phyloP scores from a whole-genome alignment of 495 filamentous ascomycete species.

The Penicillium simplicissimum region DNA sequence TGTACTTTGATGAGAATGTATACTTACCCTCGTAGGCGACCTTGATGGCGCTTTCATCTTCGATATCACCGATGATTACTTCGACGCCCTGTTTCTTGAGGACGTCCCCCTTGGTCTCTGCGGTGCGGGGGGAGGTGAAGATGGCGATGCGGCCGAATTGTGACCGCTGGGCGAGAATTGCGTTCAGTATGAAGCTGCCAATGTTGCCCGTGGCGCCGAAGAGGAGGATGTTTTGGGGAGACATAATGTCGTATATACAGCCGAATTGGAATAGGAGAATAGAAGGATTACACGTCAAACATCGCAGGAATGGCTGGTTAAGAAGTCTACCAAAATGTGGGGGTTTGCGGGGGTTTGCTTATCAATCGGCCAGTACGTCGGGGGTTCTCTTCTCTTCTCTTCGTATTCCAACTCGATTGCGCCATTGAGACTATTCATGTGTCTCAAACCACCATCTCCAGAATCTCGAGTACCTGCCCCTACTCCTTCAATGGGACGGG shows the following conservation, averaged over 20 bases:
- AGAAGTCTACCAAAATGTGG: conserved; percentile 2
- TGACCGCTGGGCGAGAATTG: conserved; percentile 54
- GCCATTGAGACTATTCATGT: neutral
- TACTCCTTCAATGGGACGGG: conserved; percentile 50
- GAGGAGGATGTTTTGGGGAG: conserved; percentile 56
- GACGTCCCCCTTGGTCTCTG: conserved; percentile 36
- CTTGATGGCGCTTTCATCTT: conserved; percentile 50
- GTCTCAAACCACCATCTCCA: conserved; percentile 46
- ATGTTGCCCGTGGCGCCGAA: conserved; percentile 72
- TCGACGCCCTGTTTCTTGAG: conserved; percentile 51
- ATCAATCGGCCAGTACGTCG: conserved; percentile 16
- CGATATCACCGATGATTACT: conserved; percentile 61
- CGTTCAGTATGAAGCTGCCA: conserved; percentile 61
- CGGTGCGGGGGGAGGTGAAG: conserved; percentile 61
- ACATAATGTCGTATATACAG: conserved; percentile 12
- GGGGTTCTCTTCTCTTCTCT: neutral
- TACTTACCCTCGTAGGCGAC: conserved; percentile 52
- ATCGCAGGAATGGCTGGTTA: too few relatives aligned
- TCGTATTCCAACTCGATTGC: neutral
- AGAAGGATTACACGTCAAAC: too few relatives aligned
- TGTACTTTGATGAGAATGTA: too few relatives aligned
- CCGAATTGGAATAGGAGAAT: too few relatives aligned
- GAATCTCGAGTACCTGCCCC: conserved; percentile 56
- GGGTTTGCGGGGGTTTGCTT: conserved; percentile 28
- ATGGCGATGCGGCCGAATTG: conserved; percentile 58